A percentile compares a stretch with the other conserved stretches of the same genome.
These are phyloP conservation scores for Pichia deserticola DNA, from an alignment of 805 yeast genomes.

Conservation along the genomic window DNA sequence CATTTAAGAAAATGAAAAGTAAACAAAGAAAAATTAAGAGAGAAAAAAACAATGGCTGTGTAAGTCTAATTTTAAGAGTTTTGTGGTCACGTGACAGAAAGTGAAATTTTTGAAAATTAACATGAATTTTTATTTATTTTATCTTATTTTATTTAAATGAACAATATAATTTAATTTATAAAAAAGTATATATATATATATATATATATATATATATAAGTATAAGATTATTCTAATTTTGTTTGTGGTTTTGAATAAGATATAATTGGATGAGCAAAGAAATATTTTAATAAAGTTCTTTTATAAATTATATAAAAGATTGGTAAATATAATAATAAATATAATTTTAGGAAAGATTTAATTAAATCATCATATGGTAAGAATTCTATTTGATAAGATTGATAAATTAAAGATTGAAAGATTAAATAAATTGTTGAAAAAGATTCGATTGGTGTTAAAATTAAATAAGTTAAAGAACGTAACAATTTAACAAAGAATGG, in stretches of 20 bases:
- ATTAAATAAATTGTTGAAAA: conserved; percentile 17
- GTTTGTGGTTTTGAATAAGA: not conserved
- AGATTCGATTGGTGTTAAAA: conserved; percentile 18
- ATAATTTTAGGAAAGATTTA: conserved; percentile 6
- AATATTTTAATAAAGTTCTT: conserved; percentile 11
- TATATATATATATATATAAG: no score
- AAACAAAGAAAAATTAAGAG: no score
- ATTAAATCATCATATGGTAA: conserved; percentile 12
- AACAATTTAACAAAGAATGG: conserved; percentile 13
- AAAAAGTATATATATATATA: no score
- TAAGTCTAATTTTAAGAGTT: no score
- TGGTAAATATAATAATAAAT: conserved; percentile 17
- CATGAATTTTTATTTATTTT: no score
- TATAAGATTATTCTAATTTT: not conserved
- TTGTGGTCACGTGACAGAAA: no score
- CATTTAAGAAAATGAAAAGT: no score
- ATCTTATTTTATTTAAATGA: no score
- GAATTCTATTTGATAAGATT: conserved; percentile 13
- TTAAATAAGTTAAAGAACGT: conserved; percentile 12
- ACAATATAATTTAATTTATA: no score
- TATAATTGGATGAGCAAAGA: not conserved
- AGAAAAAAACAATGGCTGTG: no score
- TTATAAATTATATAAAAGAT: conserved; percentile 19
- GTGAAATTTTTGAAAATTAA: no score
- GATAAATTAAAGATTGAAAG: conserved; percentile 15